A percentile compares a stretch with the other conserved stretches of the same genome.
phyloP scores from a whole-genome alignment of 345 rosid species.

The Crucihimalaya himalaica region DNA sequence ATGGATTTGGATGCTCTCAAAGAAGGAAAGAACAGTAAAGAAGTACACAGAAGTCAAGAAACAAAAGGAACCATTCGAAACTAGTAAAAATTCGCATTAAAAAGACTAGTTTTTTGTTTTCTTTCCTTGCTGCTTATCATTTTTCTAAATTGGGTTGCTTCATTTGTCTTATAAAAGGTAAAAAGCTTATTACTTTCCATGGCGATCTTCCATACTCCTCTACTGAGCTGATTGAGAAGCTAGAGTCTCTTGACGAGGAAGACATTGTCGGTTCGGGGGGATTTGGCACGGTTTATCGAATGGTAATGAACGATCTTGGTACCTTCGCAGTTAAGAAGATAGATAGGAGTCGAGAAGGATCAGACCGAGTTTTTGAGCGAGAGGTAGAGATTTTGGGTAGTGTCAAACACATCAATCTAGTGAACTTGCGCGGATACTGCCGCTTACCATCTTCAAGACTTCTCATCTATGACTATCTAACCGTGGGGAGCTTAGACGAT shows the following conservation, averaged over 20 bases:
- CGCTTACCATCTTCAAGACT: conserved; percentile 80
- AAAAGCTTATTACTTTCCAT: conserved; percentile 90
- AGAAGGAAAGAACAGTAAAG: conserved; percentile 88
- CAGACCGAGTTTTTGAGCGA: conserved; percentile 90
- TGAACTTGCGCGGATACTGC: conserved; percentile 92
- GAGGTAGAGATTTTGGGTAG: conserved; percentile 94
- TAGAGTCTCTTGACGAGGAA: conserved; percentile 90
- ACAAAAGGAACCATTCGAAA: conserved; percentile 67
- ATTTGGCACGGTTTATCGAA: conserved; percentile 91
- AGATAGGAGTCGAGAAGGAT: conserved; percentile 84
- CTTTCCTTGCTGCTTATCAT: neutral
- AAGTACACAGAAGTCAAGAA: conserved; percentile 89
- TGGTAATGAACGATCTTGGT: conserved; percentile 99
- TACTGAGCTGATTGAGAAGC: conserved; percentile 82
- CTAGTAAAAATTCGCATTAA: conserved; percentile 36
- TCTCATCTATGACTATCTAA: conserved; percentile 87
- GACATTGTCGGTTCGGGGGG: conserved; percentile 97
- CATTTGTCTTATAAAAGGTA: conserved; percentile 42
- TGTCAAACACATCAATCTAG: conserved; percentile 93
- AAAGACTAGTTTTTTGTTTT: neutral
- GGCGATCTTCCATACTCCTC: conserved; percentile 95
- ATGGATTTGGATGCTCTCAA: conserved; percentile 75
- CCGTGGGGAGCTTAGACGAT: conserved; percentile 92
- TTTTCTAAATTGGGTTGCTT: neutral
- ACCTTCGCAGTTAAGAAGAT: conserved; percentile 95